A percentile compares a stretch with the other conserved stretches of the same genome.
Evolutionary conservation across 768 basidiomycete species (phyloP).

Genomic region (Leccinum subgranulosum): DNA sequence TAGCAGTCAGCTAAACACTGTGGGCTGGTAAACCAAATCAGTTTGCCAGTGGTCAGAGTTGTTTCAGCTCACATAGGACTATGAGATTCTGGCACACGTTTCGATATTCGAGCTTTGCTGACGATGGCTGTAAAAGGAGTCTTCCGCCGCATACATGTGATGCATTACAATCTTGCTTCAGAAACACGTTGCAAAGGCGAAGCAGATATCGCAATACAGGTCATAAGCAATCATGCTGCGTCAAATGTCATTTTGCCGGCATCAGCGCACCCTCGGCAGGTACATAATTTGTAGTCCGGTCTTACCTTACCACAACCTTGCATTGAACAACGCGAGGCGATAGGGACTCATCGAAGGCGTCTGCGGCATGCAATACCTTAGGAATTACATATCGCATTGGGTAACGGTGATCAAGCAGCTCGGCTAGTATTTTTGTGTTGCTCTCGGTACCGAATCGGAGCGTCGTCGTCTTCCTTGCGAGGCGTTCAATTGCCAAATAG

Average conservation of each 20-base stretch:
- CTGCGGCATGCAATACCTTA: not conserved
- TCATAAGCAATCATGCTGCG: not conserved
- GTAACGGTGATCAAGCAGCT: not conserved
- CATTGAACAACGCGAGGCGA: not conserved
- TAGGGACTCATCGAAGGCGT: not conserved
- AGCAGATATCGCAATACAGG: not conserved
- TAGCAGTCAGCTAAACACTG: not conserved
- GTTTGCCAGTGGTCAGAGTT: not conserved
- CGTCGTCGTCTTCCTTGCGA: not conserved
- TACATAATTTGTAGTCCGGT: not conserved
- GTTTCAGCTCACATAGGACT: not conserved
- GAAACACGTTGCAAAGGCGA: constrained; percentile 6
- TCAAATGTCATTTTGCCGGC: not conserved
- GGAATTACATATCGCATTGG: not conserved
- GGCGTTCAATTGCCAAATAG: not conserved
- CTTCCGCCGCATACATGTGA: not conserved
- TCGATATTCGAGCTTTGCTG: not conserved
- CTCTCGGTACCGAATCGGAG: not conserved
- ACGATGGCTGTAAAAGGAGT: not conserved
- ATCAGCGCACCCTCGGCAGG: not conserved
- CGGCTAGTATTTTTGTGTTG: not conserved
- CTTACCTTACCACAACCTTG: not conserved
- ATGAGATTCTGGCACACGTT: not conserved
- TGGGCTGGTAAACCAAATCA: not conserved
- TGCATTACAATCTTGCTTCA: not conserved